Evolutionary conservation across 805 yeast species (phyloP), one percentile per base, ranked within the genome.

Genomic region (Tetrapisispora nanseiensis): DNA sequence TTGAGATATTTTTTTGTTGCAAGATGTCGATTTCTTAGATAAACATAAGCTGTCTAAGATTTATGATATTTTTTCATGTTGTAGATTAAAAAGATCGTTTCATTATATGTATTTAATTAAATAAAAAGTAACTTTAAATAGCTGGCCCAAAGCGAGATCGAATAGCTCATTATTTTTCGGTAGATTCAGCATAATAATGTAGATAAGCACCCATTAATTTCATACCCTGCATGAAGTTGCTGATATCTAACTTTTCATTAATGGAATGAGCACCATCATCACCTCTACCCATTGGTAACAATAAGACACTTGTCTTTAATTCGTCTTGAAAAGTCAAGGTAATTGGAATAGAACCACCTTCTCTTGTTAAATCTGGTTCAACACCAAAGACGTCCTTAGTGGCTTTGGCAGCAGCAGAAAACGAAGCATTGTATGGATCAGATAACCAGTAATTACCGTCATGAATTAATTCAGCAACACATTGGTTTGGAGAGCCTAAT

Each of bases 251-350:
- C 71, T 92, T 92, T 70, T 92, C 99, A 62, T 92, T 92, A 57
- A 92, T 87, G 19, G 96, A 86, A 65, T 92, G 99, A 37, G 99
- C 98, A 55, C 98, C 98, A 60, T 92, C 99, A 63, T 92, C 97
- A 52, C 98, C 98, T 68, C 94, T 82, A 51, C 99, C 99, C 83
- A 92, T 84, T 49, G 99, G 98, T 55, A 92, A 76, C 57, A 92
- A 72, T 49, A 92, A 71, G 27, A 89, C 97, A 49, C 80, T 80
- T 20, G 94, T 84, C 55, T 84, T 80, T 57, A 92, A 74, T 61
- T 78, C 80, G 56, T 87, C 74, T 70, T 92, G 96, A 67, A 92
- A 92, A 28, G 95, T 82, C 52, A 92, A 67, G 19, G 99, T 90
- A 63, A 92, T 89, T 50, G 99, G 99, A 59, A 92, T 92, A 4